Evolutionary conservation across 2,329 filamentous ascomycete genomes (phyloP), one percentile per base, ranked within the genome.

Genomic region (Fusarium nodosum): DNA sequence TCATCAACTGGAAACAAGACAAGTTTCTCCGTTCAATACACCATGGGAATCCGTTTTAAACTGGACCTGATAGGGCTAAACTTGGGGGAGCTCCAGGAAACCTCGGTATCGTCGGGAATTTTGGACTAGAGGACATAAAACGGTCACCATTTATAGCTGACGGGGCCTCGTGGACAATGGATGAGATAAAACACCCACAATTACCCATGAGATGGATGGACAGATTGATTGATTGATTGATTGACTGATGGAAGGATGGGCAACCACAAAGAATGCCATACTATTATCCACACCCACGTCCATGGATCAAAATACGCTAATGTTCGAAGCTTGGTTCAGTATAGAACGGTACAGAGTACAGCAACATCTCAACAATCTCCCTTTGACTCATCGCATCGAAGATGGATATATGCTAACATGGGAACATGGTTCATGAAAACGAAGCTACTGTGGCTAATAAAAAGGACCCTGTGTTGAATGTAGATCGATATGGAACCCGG

Each of bases 21-120:
- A 28, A 52, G 55, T 45, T 46, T 63, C 54, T 66, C 60, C 66
- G 53, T 58, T 66, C 20, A 50, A 39, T 46, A 28, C 44, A 51
- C 39, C 53, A 22, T 33, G 12, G 11, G 20, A 20, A 33, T 60
- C 72, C 72, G 72, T 74, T 74, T 74, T 64, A 70, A 71, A 74
- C 72, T 66, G 72, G 46, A 16, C 7, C 39, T 18, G 44, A 41
- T 36, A 34, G 3, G 45, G 31, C 53, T 50, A 48, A 47, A 33
- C 39, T n/a, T 18, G 33, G 54, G 45, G 39, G 22, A 41, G 33
- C 33, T 52, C 39, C 10, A 41, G 2, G 5, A n/a, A 20, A 16
- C 44, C 28, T 31, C 44, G 44, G 44, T 16, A 46, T 31, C n/a
- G 6, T 36, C 18, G 42, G 26, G 12, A 11, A n/a, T 30, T 30